A percentile compares a stretch with the other conserved stretches of the same genome.
Conservation (phyloP, 768 basidiomycete species). For the Neoboletus subvelutipes region DNA sequence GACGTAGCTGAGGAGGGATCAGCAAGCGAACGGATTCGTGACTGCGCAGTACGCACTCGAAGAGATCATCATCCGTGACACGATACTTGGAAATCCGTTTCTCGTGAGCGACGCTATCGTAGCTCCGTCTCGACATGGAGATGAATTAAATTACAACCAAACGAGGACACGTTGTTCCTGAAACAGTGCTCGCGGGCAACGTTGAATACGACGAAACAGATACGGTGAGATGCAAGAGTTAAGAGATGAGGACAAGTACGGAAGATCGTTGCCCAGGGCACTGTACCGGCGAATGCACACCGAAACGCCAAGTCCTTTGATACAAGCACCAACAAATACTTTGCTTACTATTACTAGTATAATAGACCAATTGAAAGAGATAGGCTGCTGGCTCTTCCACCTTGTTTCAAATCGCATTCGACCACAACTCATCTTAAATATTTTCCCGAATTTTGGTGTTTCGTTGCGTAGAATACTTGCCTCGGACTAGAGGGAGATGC, state of each 20-base stretch:
- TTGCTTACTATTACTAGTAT: neutral
- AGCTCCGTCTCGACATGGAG: slow-evolving; percentile 71
- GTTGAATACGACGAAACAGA: neutral
- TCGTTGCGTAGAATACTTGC: neutral
- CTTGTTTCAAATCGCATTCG: neutral
- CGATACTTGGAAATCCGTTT: slow-evolving; percentile 73
- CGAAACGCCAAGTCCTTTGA: neutral
- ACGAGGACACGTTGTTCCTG: slow-evolving; percentile 1
- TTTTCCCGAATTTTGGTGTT: too few relatives aligned
- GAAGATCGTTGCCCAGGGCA: slow-evolving; percentile 33
- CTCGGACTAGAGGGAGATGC: neutral
- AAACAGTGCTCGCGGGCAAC: neutral
- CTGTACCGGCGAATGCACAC: neutral
- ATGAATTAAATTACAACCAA: slow-evolving; percentile 15
- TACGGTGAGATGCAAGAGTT: neutral
- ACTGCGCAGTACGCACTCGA: slow-evolving; percentile 56
- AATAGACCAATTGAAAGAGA: too few relatives aligned
- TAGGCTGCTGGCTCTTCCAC: neutral
- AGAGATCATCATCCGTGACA: slow-evolving; percentile 82
- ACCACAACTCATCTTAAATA: neutral
- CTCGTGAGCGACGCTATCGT: slow-evolving; percentile 68
- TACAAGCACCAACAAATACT: slow-evolving; percentile 30
- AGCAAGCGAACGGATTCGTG: neutral
- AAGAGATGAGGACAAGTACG: slow-evolving; percentile 23
- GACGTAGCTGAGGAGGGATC: slow-evolving; percentile 56